Evolutionary conservation across 139 green algal genomes (phyloP).

Genomic region (Chlamydomonas urium): DNA sequence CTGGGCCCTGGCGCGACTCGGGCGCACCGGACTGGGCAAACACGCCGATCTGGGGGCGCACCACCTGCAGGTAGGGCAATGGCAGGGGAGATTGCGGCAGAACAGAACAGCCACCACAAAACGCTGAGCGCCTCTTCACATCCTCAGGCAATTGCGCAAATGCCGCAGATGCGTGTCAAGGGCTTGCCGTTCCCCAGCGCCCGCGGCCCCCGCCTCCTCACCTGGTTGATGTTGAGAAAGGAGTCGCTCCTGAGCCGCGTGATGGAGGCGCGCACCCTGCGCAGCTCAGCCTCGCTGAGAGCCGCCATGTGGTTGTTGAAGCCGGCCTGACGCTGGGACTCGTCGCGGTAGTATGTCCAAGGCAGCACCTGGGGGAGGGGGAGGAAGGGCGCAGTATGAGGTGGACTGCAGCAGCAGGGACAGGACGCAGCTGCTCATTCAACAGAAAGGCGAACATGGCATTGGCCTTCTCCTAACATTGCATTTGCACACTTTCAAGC

Average conservation of each 20-base stretch:
- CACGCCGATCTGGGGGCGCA: background rate
- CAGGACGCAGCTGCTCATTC: too few relatives aligned
- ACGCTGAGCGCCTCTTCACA: background rate
- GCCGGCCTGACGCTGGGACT: slow-evolving; percentile 24
- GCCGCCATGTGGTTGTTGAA: slow-evolving; percentile 8
- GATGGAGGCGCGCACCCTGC: slow-evolving; percentile 24
- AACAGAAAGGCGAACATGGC: too few relatives aligned
- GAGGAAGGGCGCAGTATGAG: too few relatives aligned
- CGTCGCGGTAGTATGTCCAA: slow-evolving; percentile 42
- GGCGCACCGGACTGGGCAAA: background rate
- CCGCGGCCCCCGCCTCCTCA: slow-evolving; percentile 1
- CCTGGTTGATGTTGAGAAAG: slow-evolving; percentile 32
- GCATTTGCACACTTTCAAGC: too few relatives aligned
- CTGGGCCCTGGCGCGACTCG: background rate
- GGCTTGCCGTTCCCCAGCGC: background rate
- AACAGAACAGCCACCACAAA: background rate
- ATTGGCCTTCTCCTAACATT: too few relatives aligned
- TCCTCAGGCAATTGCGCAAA: background rate
- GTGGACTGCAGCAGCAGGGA: too few relatives aligned
- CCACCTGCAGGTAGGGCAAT: background rate
- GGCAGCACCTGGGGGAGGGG: slow-evolving; percentile 33
- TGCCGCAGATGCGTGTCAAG: background rate
- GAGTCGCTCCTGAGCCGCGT: slow-evolving; percentile 26
- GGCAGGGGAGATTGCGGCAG: background rate
- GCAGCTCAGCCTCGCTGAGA: slow-evolving; percentile 28